phyloP scores from a whole-genome alignment of 805 yeast genomes.

The Kuraishia molischiana region DNA sequence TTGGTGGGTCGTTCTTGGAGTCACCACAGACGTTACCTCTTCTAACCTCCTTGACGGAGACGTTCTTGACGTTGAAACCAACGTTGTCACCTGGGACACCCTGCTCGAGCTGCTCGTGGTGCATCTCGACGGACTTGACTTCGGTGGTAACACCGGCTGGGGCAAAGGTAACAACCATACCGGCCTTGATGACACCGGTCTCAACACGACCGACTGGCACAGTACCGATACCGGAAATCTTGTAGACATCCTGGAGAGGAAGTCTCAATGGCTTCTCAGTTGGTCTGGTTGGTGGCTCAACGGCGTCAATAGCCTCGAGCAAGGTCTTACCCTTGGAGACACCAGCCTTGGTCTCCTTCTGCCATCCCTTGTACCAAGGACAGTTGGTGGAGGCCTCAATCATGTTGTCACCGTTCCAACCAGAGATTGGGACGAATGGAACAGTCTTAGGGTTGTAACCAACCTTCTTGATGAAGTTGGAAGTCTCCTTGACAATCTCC shows the following conservation, averaged over 20 bases:
- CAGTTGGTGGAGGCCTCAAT: conserved; percentile 74
- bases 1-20: conserved; percentile 83
- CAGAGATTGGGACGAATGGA: conserved; percentile 86
- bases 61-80: conserved; percentile 87
- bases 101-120: conserved; percentile 69
- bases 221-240: conserved; percentile 87
- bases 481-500: conserved; percentile 67
- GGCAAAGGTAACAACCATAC: conserved; percentile 83
- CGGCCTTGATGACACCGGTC: conserved; percentile 87
- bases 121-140: conserved; percentile 86
- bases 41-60: conserved; percentile 80
- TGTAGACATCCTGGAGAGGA: conserved; percentile 87
- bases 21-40: conserved; percentile 93
- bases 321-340: conserved; percentile 70
- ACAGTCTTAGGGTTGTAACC: conserved; percentile 78
- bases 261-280: conserved; percentile 82
- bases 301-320: conserved; percentile 76
- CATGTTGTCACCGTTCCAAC: conserved; percentile 93
- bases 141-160: conserved; percentile 88
- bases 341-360: conserved; percentile 67
- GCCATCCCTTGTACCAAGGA: conserved; percentile 87
- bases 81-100: conserved; percentile 91
- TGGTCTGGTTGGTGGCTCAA: conserved; percentile 76
- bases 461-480: conserved; percentile 76
- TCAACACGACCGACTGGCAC: conserved; percentile 93